phyloP scores from a whole-genome alignment of 2,329 filamentous ascomycete genomes.

The Cephalotrichum gorgonifer region DNA sequence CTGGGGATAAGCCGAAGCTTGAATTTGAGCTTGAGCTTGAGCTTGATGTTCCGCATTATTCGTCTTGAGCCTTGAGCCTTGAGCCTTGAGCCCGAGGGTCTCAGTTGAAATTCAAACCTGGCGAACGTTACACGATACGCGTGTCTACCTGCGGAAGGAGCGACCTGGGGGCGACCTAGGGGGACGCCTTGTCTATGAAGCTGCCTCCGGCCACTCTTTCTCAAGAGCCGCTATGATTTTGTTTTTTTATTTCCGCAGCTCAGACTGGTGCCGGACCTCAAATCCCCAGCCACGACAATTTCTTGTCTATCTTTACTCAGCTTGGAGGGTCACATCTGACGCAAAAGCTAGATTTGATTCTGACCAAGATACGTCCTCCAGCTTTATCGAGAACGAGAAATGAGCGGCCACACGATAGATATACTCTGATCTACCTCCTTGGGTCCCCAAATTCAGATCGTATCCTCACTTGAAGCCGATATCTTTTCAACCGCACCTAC shows the following conservation, averaged over 20 bases:
- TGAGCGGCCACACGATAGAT: neutral
- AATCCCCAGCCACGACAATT: too few species aligned
- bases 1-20: neutral
- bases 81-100: too few species aligned
- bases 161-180: neutral
- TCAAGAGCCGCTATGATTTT: too few species aligned
- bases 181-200: too few species aligned
- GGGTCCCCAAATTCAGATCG: neutral
- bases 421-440: neutral
- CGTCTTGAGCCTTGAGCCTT: neutral
- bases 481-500: neutral
- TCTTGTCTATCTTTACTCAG: neutral
- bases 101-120: too few species aligned
- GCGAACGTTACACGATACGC: neutral
- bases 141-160: neutral
- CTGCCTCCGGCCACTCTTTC: too few species aligned
- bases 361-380: neutral
- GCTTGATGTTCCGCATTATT: neutral
- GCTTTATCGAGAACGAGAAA: neutral
- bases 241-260: too few species aligned
- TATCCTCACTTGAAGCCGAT: neutral
- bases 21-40: neutral
- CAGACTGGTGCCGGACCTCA: too few species aligned
- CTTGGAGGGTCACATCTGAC: neutral
- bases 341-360: neutral